Evolutionary conservation across 352 stramenopile species (phyloP).

Genomic region (Saprolegnia diclina): DNA sequence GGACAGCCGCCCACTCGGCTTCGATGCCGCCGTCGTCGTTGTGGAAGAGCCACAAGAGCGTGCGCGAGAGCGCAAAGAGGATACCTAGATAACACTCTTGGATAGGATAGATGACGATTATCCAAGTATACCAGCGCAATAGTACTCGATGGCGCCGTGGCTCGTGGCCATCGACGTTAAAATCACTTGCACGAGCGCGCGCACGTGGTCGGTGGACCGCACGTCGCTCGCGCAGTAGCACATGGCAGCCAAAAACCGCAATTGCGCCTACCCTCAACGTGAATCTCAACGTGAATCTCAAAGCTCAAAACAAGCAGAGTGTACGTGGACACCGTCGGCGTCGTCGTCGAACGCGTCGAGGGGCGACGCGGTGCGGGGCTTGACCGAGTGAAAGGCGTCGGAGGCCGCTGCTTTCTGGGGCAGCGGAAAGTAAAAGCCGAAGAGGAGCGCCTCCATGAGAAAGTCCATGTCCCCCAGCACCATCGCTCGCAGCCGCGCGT

Average conservation of each 20-base stretch:
- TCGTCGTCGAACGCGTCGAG: constrained; percentile 24
- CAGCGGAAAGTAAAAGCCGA: constrained; percentile 14
- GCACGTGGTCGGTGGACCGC: constrained; percentile 52
- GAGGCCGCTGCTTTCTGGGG: not conserved
- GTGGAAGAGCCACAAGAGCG: constrained; percentile 38
- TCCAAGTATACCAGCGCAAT: constrained; percentile 13
- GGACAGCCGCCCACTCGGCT: constrained; percentile 6
- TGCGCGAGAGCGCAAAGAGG: constrained; percentile 30
- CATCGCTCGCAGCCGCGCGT: constrained; percentile 54
- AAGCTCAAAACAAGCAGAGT: constrained; percentile 38
- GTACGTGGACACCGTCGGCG: constrained; percentile 3
- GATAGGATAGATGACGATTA: constrained; percentile 5
- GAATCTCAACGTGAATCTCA: constrained; percentile 38
- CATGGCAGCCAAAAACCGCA: constrained; percentile 58
- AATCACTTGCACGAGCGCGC: constrained; percentile 47
- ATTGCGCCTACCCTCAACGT: not conserved
- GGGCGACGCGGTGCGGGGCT: constrained; percentile 24
- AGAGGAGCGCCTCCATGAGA: constrained; percentile 28
- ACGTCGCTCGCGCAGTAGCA: constrained; percentile 58
- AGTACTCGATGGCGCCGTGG: constrained; percentile 18
- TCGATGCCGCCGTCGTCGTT: constrained; percentile 39
- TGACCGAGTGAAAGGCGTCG: constrained; percentile 45
- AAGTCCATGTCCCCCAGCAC: constrained; percentile 56
- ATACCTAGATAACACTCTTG: constrained; percentile 14
- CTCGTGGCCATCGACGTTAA: constrained; percentile 39